Conservation (phyloP, 2,329 filamentous ascomycete species). For the Aureobasidium namibiae region DNA sequence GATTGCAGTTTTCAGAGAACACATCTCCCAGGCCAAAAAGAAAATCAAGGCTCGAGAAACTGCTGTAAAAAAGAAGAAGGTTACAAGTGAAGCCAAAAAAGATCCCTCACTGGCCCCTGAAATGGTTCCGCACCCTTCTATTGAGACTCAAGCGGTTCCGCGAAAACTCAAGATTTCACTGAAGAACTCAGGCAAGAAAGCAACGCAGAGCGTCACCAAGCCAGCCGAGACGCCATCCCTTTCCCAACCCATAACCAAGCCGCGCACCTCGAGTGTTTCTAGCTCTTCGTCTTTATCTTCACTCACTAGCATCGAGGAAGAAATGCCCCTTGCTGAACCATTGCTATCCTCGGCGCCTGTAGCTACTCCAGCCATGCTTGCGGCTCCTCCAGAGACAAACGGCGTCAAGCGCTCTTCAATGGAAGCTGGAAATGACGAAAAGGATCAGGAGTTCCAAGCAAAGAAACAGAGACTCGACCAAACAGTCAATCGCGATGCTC, state of each 20-base stretch:
- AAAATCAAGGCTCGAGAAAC: slow-evolving; percentile 24
- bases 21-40: slow-evolving; percentile 37
- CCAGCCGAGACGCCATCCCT: neutral
- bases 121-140: slow-evolving; percentile 21
- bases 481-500: slow-evolving; percentile 22
- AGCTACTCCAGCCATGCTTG: neutral
- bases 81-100: slow-evolving; percentile 22
- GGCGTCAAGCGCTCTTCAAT: slow-evolving; percentile 28
- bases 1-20: slow-evolving; percentile 32
- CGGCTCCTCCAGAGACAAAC: neutral
- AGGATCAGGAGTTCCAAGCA: slow-evolving; percentile 20
- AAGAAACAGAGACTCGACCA: slow-evolving; percentile 28
- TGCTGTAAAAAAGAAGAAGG: slow-evolving; percentile 21
- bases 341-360: neutral
- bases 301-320: slow-evolving; percentile 27
- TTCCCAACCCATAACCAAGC: neutral
- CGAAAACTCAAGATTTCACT: slow-evolving; percentile 23
- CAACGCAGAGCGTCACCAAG: neutral
- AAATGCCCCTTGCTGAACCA: slow-evolving; percentile 19
- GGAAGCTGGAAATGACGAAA: slow-evolving; percentile 25
- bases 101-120: slow-evolving; percentile 18
- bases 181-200: slow-evolving; percentile 20
- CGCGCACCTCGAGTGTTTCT: slow-evolving; percentile 22
- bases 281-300: slow-evolving; percentile 28
- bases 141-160: slow-evolving; percentile 20